Percentiles rank a stretch among this genome's conserved stretches.
Evolutionary conservation across 2,329 filamentous ascomycete genomes (phyloP).

Genomic region (Berkeleyomyces rouxiae): DNA sequence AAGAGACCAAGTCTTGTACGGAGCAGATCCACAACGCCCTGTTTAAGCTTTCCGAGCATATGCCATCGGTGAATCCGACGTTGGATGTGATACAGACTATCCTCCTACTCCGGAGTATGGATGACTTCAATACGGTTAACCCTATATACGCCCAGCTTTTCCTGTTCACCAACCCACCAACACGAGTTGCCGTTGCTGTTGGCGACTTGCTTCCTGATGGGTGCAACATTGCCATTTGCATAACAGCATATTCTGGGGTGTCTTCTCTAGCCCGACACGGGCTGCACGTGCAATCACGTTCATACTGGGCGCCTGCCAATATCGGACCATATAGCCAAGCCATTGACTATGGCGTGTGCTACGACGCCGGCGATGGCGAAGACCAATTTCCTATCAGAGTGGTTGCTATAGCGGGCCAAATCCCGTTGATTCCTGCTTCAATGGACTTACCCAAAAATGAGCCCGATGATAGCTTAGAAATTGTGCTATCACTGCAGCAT

Average conservation of each 20-base stretch:
- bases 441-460: slow-evolving; percentile 44
- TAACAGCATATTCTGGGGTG: slow-evolving; percentile 25
- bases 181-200: slow-evolving; percentile 68
- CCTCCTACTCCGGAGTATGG: slow-evolving; percentile 63
- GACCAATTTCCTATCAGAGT: slow-evolving; percentile 46
- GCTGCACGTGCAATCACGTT: slow-evolving; percentile 80
- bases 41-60: slow-evolving; percentile 15
- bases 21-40: slow-evolving; percentile 28
- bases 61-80: slow-evolving; percentile 19
- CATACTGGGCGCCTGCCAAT: slow-evolving; percentile 96
- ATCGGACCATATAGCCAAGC: slow-evolving; percentile 96
- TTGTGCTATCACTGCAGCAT: slow-evolving; percentile 68
- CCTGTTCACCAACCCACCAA: slow-evolving; percentile 60
- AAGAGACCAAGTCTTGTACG: slow-evolving; percentile 33
- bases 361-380: slow-evolving; percentile 18
- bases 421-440: slow-evolving; percentile 64
- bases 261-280: slow-evolving; percentile 31
- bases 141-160: slow-evolving; percentile 61
- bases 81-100: slow-evolving; percentile 36
- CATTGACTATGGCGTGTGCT: slow-evolving; percentile 33
- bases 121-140: slow-evolving; percentile 63
- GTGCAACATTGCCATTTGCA: slow-evolving; percentile 43
- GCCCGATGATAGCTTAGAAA: slow-evolving; percentile 32
- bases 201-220: slow-evolving; percentile 46
- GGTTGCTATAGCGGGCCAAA: slow-evolving; percentile 73